These are phyloP conservation scores for Cinnamomum chago DNA, from an alignment of 164 flowering plant species.

Conservation along the genomic window DNA sequence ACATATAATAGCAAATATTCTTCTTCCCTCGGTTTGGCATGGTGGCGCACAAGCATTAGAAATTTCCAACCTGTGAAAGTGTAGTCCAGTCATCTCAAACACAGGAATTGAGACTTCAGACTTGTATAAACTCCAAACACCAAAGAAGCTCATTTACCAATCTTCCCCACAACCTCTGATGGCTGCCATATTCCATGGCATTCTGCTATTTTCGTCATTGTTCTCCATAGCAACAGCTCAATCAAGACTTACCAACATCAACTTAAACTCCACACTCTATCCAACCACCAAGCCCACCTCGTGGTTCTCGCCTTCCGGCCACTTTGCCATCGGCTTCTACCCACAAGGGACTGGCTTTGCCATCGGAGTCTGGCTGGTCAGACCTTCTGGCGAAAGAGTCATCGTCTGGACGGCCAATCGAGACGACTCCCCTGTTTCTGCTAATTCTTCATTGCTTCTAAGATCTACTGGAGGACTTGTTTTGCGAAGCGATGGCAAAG, in stretches of 20 bases:
- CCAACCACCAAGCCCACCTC: conserved; percentile 8
- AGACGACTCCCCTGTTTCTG: too few species aligned
- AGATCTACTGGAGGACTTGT: too few species aligned
- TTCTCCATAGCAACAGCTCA: conserved; percentile 8
- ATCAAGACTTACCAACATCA: conserved; percentile 11
- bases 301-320: conserved; percentile 23
- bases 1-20: too few species aligned
- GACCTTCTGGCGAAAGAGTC: fast-evolving
- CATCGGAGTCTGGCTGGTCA: conserved; percentile 6
- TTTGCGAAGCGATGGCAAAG: not conserved
- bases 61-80: too few species aligned
- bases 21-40: too few species aligned
- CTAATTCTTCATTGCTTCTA: too few species aligned
- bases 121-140: too few species aligned
- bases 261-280: conserved; percentile 12
- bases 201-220: not conserved
- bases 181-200: not conserved
- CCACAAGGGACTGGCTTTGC: conserved; percentile 4
- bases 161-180: not conserved
- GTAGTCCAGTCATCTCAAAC: too few species aligned
- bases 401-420: too few species aligned
- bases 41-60: too few species aligned
- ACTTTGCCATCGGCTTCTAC: conserved; percentile 30
- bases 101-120: too few species aligned
- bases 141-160: not conserved